Conservation (phyloP, 192 early-diverging fungal species). For the Coemansia sp. region DNA sequence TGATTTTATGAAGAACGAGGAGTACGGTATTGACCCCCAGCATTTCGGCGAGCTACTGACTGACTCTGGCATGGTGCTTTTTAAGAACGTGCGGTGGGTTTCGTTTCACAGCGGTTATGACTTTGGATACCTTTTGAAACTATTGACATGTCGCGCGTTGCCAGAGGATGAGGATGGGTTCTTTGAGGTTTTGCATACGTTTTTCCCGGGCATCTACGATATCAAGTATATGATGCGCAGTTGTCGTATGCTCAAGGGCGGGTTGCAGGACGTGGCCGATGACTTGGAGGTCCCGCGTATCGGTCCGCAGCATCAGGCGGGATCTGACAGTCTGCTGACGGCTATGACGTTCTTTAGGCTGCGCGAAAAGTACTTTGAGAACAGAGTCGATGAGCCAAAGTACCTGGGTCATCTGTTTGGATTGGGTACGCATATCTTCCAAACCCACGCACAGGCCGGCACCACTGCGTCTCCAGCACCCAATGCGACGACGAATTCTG, state of each 20-base stretch:
- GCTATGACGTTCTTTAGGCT: conserved; percentile 99
- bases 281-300: conserved; percentile 91
- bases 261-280: conserved; percentile 97
- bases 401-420: conserved; percentile 68
- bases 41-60: conserved; percentile 98
- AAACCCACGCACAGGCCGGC: not conserved
- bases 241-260: conserved; percentile 94
- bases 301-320: conserved; percentile 98
- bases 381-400: conserved; percentile 91
- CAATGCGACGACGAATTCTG: not conserved
- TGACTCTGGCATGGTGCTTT: conserved; percentile 93
- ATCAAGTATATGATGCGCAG: conserved; percentile 99
- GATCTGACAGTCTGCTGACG: conserved; percentile 95
- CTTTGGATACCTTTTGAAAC: conserved; percentile 97
- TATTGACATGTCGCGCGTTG: conserved; percentile 86
- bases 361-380: conserved; percentile 96
- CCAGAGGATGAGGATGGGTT: conserved; percentile 96
- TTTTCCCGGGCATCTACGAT: conserved; percentile 99
- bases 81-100: conserved; percentile 96
- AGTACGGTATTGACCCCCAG: conserved; percentile 92
- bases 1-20: conserved; percentile 95
- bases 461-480: not conserved
- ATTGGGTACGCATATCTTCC: conserved; percentile 40
- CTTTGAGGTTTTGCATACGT: conserved; percentile 87
- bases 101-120: conserved; percentile 99